Conservation (phyloP, 2,329 filamentous ascomycete species). For the Fusarium redolens region DNA sequence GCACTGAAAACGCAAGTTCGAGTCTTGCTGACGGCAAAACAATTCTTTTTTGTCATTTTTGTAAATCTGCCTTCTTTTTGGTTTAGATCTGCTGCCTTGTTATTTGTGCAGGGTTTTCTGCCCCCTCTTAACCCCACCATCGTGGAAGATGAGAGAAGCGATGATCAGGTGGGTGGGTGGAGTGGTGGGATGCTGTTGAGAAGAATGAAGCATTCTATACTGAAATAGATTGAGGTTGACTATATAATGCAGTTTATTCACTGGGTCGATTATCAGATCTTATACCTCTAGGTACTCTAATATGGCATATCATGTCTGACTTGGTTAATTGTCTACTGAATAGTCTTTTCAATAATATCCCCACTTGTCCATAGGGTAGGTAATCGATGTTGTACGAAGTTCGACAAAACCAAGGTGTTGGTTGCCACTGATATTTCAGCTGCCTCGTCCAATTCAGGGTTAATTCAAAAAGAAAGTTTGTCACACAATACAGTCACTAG, state of each 20-base stretch:
- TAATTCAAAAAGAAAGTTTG: too few relatives aligned
- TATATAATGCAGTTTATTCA: not conserved
- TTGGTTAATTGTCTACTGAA: not conserved
- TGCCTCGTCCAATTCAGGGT: not conserved
- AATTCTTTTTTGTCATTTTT: slow-evolving; percentile 13
- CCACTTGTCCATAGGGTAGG: too few relatives aligned
- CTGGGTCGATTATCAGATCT: not conserved
- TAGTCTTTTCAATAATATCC: not conserved
- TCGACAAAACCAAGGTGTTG: not conserved
- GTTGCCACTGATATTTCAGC: not conserved
- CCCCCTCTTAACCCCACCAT: slow-evolving; percentile 5
- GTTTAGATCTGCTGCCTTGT: not conserved
- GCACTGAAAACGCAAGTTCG: slow-evolving; percentile 43
- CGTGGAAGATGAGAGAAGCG: not conserved
- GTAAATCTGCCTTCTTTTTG: not conserved
- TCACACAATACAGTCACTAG: too few relatives aligned
- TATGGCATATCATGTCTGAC: too few relatives aligned
- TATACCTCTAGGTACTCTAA: not conserved
- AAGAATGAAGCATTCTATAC: not conserved
- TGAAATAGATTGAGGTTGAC: not conserved
- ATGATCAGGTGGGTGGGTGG: not conserved
- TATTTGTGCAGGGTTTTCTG: slow-evolving; percentile 10
- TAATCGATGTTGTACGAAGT: not conserved
- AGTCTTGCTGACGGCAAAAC: slow-evolving; percentile 40
- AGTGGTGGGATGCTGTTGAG: not conserved